Evolutionary conservation across 2,329 filamentous ascomycete species (phyloP), one percentile per base, ranked within the genome.

Genomic region (Calonectria leucothoes): DNA sequence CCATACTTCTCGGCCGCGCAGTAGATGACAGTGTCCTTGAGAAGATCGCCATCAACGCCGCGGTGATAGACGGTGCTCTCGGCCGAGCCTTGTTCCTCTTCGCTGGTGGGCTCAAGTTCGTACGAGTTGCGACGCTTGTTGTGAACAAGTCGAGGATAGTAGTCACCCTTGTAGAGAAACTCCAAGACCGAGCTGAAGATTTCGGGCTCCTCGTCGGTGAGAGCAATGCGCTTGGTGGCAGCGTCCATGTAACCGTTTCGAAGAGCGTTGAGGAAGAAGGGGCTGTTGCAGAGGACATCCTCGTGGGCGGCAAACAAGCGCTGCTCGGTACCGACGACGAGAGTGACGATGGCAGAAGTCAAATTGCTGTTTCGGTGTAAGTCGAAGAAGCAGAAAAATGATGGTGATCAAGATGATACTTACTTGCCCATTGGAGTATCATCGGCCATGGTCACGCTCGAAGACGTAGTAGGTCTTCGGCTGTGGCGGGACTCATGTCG

Each of bases 161-260:
- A 98, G 85, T 98, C 96, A 76, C 95, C 95, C 86, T 97, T 97
- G 90, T 97, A 97, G 70, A 98, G 91, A 79, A 94, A 98, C 83
- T 98, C 96, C 70, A 98, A 92, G 14, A 98, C 90, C 7, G 94
- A 95, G 10, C 95, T 97, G 84, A 98, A 96, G 81, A 98, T 93
- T 83, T 98, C 95, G 25, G 96, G 95, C 79, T 96, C 93, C 84
- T 98, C 96, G 73, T 96, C 92, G 1, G 95, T 93, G 2, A 98
- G 91, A 66, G 93, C 90, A 82, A 98, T 93, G 69, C 93, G 92
- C 85, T 95, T 95, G 82, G 81, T 80, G 6, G 81, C 69, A 27
- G 80, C 75, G 64, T 85, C 84, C 76, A 82, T 81, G 77, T 82
- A 84, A 15, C 80, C 77, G 73, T 81, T 83, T 70, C 83, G 81